Percentiles rank a stretch among this genome's conserved stretches.
phyloP scores from a whole-genome alignment of 257 asterid genomes.

The Verbascum thapsus region DNA sequence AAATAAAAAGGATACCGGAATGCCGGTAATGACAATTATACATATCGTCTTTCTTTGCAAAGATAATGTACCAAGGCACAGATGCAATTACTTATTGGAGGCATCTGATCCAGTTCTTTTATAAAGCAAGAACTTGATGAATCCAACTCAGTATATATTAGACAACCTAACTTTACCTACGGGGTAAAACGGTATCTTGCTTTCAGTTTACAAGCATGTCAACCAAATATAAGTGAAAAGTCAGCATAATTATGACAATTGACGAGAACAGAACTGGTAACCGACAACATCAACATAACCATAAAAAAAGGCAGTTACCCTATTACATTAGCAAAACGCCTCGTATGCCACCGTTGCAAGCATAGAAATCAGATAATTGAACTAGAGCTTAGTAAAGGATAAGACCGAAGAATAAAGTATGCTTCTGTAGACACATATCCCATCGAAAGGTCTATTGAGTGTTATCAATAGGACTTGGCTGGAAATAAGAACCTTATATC shows the following conservation, averaged over 20 bases:
- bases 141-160: not conserved
- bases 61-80: not conserved
- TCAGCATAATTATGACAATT: conserved; percentile 9
- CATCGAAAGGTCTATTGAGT: not conserved
- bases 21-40: not conserved
- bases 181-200: conserved; percentile 2
- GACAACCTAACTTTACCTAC: not conserved
- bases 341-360: no score
- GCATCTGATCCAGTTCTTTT: not conserved
- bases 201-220: not conserved
- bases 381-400: no score
- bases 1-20: not conserved
- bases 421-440: no score
- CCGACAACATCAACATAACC: no score
- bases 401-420: not conserved
- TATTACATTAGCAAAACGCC: no score
- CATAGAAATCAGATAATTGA: no score
- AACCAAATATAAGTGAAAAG: conserved; percentile 2
- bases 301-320: no score
- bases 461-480: not conserved
- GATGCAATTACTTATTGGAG: conserved; percentile 3
- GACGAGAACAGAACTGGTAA: not conserved
- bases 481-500: conserved; percentile 5
- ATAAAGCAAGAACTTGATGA: not conserved
- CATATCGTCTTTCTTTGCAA: not conserved